These are phyloP conservation scores for Rehmannia glutinosa DNA, from an alignment of 257 asterid genomes.

Conservation along the genomic window DNA sequence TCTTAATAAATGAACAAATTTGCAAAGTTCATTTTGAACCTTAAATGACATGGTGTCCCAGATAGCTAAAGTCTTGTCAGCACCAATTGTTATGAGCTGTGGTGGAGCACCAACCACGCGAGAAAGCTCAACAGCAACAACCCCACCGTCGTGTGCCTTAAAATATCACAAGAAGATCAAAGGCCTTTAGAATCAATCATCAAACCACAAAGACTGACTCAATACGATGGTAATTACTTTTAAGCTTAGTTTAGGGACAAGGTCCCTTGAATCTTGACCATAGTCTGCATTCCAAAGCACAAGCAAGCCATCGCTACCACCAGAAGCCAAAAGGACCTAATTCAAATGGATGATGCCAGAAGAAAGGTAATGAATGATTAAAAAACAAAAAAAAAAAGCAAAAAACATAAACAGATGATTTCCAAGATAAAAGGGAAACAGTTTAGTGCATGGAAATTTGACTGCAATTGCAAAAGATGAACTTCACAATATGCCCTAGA, in stretches of 20 bases:
- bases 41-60: constrained; percentile 97
- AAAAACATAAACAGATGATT: not conserved
- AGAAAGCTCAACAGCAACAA: constrained; percentile 91
- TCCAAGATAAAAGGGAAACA: not conserved
- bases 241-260: constrained; percentile 93
- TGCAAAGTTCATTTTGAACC: constrained; percentile 33
- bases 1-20: constrained; percentile 7
- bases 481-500: not conserved
- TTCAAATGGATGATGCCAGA: constrained; percentile 26
- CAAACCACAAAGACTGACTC: constrained; percentile 14
- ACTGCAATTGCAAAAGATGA: not conserved
- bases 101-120: constrained; percentile 94
- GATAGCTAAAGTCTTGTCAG: constrained; percentile 92
- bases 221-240: constrained; percentile 43
- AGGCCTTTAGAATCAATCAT: constrained; percentile 19
- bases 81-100: constrained; percentile 95
- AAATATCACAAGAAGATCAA: constrained; percentile 22
- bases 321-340: constrained; percentile 96
- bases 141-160: constrained; percentile 99
- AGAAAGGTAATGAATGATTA: not conserved
- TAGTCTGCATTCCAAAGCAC: constrained; percentile 97
- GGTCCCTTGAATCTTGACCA: constrained; percentile 94
- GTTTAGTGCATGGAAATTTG: no score
- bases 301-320: constrained; percentile 96
- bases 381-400: not conserved